These are phyloP conservation scores for Pelargonium citronellum DNA, from an alignment of 441 rosid species.

Conservation along the genomic window DNA sequence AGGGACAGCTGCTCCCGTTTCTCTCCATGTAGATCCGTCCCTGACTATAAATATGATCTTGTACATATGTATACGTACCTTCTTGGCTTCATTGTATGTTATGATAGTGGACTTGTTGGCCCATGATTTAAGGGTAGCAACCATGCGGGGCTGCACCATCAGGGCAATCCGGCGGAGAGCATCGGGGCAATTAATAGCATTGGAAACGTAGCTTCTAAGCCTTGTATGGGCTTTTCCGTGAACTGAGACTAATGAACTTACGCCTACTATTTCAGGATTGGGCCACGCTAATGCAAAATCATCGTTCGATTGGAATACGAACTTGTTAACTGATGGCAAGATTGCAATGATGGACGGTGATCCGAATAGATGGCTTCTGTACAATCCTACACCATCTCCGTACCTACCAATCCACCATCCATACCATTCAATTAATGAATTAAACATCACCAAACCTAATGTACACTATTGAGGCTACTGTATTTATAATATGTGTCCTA, in stretches of 20 bases:
- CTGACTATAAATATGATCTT: neutral
- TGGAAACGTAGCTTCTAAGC: constrained; percentile 24
- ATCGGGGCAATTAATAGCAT: constrained; percentile 30
- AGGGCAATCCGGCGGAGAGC: constrained; percentile 31
- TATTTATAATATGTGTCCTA: too few relatives aligned
- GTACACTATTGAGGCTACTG: too few relatives aligned
- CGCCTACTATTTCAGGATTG: constrained; percentile 22
- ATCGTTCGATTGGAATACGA: constrained; percentile 14
- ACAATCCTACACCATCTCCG: constrained; percentile 34
- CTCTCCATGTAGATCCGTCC: neutral
- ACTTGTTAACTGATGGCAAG: constrained; percentile 25
- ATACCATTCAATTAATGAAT: too few relatives aligned
- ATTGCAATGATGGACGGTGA: constrained; percentile 32
- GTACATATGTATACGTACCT: too few relatives aligned
- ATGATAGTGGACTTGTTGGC: constrained; percentile 26
- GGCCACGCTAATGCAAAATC: constrained; percentile 29
- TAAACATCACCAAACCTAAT: too few relatives aligned
- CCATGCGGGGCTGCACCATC: constrained; percentile 27
- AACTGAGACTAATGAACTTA: constrained; percentile 17
- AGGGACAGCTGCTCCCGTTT: too few relatives aligned
- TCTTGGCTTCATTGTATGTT: constrained; percentile 23
- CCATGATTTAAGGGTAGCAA: constrained; percentile 33
- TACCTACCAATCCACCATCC: constrained; percentile 17
- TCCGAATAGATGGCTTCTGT: constrained; percentile 30
- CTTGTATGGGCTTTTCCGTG: constrained; percentile 32